These are phyloP conservation scores for Zizania palustris DNA, from an alignment of 202 grass and related monocot genomes.

Conservation along the genomic window DNA sequence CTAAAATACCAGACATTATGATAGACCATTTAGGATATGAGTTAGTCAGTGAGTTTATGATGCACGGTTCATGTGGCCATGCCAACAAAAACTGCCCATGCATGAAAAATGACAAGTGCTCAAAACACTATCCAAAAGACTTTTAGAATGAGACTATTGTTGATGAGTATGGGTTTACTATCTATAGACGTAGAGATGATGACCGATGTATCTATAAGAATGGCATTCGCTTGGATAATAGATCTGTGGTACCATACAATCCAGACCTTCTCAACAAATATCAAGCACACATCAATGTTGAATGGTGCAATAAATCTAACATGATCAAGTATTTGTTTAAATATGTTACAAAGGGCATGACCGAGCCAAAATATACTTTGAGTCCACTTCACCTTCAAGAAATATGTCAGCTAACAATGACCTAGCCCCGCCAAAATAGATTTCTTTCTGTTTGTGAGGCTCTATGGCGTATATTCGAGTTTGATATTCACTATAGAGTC, in stretches of 20 bases:
- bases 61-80: not conserved
- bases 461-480: not conserved
- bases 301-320: not conserved
- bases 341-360: constrained; percentile 18
- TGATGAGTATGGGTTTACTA: not conserved
- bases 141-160: not conserved
- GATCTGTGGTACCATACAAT: not conserved
- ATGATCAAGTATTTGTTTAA: not conserved
- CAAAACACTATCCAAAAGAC: not conserved
- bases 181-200: not conserved
- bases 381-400: no score
- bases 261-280: not conserved
- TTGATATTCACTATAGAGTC: not conserved
- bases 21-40: not conserved
- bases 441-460: not conserved
- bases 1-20: not conserved
- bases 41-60: not conserved
- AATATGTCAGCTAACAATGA: no score
- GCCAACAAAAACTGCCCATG: not conserved
- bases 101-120: not conserved
- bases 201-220: not conserved
- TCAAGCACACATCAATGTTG: constrained; percentile 25
- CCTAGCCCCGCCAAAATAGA: not conserved
- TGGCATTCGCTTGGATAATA: not conserved
- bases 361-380: not conserved